phyloP scores from a whole-genome alignment of 176 grass and related monocot species.

The Puccinellia tenuiflora region DNA sequence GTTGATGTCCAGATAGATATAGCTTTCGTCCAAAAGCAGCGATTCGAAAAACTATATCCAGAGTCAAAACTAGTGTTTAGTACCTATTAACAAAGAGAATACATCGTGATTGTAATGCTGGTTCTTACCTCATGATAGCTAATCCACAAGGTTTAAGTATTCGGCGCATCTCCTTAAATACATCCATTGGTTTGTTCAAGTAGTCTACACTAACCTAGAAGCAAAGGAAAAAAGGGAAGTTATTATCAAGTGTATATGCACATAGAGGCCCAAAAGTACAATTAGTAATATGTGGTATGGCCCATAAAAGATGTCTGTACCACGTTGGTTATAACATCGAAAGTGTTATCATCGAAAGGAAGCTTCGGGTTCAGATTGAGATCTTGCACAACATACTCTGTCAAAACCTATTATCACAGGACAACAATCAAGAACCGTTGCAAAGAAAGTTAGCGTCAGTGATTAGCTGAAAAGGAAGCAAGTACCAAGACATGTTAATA shows the following conservation, averaged over 20 bases:
- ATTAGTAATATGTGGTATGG: neutral
- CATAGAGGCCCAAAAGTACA: neutral
- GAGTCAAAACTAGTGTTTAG: slow-evolving; percentile 1
- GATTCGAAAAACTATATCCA: slow-evolving; percentile 78
- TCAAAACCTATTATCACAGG: slow-evolving; percentile 55
- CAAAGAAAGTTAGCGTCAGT: neutral
- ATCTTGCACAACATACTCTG: slow-evolving; percentile 90
- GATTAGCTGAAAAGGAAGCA: neutral
- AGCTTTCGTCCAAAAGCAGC: slow-evolving; percentile 95
- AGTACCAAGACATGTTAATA: neutral
- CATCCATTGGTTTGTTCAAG: slow-evolving; percentile 79
- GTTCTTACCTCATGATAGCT: slow-evolving; percentile 87
- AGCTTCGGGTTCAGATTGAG: slow-evolving; percentile 81
- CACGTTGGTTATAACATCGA: slow-evolving; percentile 96
- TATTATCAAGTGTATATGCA: neutral
- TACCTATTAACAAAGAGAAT: neutral
- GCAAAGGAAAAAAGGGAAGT: neutral
- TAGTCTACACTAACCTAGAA: slow-evolving; percentile 97
- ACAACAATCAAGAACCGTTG: neutral
- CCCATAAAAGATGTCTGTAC: slow-evolving; percentile 24
- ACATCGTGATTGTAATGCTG: neutral
- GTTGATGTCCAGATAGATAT: slow-evolving; percentile 98
- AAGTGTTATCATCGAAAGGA: slow-evolving; percentile 78
- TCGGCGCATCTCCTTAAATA: slow-evolving; percentile 95
- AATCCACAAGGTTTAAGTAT: slow-evolving; percentile 80